A percentile compares a stretch with the other conserved stretches of the same genome.
Conservation (phyloP, 345 rosid genomes). For the Ailanthus altissimus region DNA sequence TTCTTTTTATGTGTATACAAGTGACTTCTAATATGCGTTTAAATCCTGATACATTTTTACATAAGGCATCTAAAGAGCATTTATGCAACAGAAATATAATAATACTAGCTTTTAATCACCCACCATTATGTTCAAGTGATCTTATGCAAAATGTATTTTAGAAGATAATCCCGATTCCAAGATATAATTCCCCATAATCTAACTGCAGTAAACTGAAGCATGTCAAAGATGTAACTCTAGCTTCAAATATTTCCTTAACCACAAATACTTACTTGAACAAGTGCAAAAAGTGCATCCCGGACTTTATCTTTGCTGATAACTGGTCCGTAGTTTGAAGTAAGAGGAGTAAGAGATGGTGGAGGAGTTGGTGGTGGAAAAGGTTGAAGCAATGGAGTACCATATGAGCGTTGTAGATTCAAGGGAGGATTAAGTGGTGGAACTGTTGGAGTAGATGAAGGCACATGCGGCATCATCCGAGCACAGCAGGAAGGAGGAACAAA, state of each 20-base stretch:
- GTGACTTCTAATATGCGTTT: background rate
- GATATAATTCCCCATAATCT: background rate
- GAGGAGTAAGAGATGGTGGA: constrained; percentile 83
- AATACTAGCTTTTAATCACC: background rate
- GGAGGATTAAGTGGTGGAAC: constrained; percentile 65
- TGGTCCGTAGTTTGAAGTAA: constrained; percentile 42
- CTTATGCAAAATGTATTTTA: background rate
- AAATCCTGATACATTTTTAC: background rate
- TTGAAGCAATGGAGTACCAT: constrained; percentile 87
- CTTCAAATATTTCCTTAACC: constrained; percentile 12
- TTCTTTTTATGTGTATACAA: background rate
- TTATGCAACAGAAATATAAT: background rate
- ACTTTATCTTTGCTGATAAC: constrained; percentile 72
- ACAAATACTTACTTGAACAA: constrained; percentile 69
- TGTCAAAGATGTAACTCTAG: background rate
- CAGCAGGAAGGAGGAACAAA: constrained; percentile 54
- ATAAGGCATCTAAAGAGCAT: background rate
- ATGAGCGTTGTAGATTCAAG: constrained; percentile 52
- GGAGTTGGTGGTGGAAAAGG: constrained; percentile 96
- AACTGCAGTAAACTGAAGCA: background rate
- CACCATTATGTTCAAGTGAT: background rate
- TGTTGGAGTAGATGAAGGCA: constrained; percentile 51
- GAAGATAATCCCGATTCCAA: background rate
- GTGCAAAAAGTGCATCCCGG: constrained; percentile 65
- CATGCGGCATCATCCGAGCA: constrained; percentile 41